phyloP scores from a whole-genome alignment of 108 stramenopile species.

The Parmales sp. region DNA sequence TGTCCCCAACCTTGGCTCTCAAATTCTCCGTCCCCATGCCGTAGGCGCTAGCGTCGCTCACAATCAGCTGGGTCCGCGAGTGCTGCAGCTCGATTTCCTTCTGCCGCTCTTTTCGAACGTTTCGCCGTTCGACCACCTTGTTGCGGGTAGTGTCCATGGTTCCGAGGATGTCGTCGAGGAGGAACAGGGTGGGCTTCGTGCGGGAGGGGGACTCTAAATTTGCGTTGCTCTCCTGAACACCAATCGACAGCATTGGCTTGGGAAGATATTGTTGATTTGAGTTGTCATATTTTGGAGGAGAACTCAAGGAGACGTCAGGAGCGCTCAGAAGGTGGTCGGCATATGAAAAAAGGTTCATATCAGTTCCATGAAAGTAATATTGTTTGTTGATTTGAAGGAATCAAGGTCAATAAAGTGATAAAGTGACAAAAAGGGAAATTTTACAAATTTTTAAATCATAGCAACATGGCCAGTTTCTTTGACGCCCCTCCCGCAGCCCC shows the following conservation, averaged over 20 bases:
- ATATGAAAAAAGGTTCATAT: background rate
- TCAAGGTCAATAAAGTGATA: too few species aligned
- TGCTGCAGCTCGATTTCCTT: background rate
- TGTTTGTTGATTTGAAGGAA: too few species aligned
- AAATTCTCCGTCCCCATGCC: background rate
- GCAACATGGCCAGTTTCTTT: slow-evolving; percentile 8
- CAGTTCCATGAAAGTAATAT: too few species aligned
- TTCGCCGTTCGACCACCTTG: background rate
- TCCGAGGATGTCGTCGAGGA: background rate
- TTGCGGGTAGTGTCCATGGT: background rate
- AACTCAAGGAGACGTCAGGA: too few species aligned
- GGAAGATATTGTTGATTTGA: too few species aligned
- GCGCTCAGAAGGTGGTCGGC: background rate
- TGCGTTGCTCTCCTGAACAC: background rate
- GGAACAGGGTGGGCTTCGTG: background rate
- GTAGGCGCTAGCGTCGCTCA: background rate
- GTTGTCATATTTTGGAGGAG: too few species aligned
- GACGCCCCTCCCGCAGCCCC: background rate
- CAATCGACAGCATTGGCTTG: background rate
- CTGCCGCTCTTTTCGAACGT: background rate
- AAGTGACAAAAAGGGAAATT: too few species aligned
- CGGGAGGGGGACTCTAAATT: background rate
- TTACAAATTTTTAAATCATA: too few species aligned
- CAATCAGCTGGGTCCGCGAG: background rate
- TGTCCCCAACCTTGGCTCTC: background rate